phyloP scores from a whole-genome alignment of 306 rosid species.

The Hippophae tibetana region DNA sequence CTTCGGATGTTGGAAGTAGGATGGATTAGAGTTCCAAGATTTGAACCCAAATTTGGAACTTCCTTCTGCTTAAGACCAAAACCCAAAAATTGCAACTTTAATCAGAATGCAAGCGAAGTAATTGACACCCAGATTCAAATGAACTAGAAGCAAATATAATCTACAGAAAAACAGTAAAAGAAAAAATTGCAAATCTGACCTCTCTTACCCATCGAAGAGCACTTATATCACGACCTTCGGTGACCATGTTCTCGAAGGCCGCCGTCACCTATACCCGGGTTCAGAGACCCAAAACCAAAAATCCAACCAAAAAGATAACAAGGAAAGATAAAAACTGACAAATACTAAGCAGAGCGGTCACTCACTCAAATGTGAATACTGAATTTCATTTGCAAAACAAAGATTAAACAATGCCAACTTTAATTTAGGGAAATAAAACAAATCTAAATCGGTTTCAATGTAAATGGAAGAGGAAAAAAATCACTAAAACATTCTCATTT shows the following conservation, averaged over 20 bases:
- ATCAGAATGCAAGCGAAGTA: neutral
- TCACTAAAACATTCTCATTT: no score
- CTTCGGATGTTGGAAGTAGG: constrained; percentile 34
- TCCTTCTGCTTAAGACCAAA: constrained; percentile 35
- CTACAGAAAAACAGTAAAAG: neutral
- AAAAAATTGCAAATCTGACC: constrained; percentile 30
- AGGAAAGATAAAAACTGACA: constrained; percentile 1
- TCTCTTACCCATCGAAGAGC: constrained; percentile 88
- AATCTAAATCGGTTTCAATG: no score
- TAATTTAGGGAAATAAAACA: no score
- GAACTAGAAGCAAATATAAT: neutral
- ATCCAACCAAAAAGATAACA: constrained; percentile 1
- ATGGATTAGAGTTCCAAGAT: constrained; percentile 53
- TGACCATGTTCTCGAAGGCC: constrained; percentile 44
- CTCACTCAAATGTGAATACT: constrained; percentile 18
- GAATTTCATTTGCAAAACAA: no score
- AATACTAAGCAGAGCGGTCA: constrained; percentile 1
- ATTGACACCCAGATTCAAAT: constrained; percentile 20
- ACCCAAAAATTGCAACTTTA: neutral
- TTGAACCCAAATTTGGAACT: constrained; percentile 27
- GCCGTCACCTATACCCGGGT: constrained; percentile 18
- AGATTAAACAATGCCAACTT: no score
- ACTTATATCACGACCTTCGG: constrained; percentile 76
- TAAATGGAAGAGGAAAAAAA: no score
- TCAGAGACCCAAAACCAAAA: constrained; percentile 9